Evolutionary conservation across 352 stramenopile species (phyloP).

Genomic region (Phytophthora crassamura): DNA sequence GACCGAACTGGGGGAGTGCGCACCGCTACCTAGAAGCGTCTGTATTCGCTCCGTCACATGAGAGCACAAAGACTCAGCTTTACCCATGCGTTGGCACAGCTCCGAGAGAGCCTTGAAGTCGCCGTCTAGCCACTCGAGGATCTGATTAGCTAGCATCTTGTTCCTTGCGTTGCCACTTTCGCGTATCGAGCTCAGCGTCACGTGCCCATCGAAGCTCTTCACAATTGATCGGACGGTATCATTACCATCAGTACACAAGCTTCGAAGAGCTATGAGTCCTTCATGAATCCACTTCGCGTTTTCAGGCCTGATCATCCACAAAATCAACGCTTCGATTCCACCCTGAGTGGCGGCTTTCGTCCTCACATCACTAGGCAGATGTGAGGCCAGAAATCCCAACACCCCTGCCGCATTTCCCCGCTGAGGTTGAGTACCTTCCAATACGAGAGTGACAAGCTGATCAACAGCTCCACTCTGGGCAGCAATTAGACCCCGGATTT

Average conservation of each 20-base stretch:
- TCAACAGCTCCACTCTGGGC: too few species aligned
- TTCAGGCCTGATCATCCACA: too few species aligned
- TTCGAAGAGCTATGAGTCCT: too few species aligned
- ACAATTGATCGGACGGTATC: too few species aligned
- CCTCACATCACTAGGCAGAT: not conserved
- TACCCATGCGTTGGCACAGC: not conserved
- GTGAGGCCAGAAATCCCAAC: not conserved
- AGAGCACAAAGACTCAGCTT: conserved; percentile 2
- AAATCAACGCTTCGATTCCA: too few species aligned
- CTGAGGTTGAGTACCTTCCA: not conserved
- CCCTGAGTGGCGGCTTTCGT: not conserved
- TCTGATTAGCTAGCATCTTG: too few species aligned
- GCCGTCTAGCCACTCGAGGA: not conserved
- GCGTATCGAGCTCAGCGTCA: too few species aligned
- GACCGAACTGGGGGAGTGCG: not conserved
- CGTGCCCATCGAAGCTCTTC: too few species aligned
- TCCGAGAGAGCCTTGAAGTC: not conserved
- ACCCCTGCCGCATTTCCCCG: not conserved
- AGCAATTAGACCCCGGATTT: too few species aligned
- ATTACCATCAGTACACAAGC: too few species aligned
- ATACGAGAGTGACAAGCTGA: not conserved
- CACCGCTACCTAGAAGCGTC: not conserved
- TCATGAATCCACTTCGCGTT: too few species aligned
- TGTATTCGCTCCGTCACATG: conserved; percentile 7
- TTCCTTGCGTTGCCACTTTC: too few species aligned